Percentiles rank a stretch among this genome's conserved stretches.
phyloP scores from a whole-genome alignment of 2,329 filamentous ascomycete genomes.

The Trichoderma semiorbis region DNA sequence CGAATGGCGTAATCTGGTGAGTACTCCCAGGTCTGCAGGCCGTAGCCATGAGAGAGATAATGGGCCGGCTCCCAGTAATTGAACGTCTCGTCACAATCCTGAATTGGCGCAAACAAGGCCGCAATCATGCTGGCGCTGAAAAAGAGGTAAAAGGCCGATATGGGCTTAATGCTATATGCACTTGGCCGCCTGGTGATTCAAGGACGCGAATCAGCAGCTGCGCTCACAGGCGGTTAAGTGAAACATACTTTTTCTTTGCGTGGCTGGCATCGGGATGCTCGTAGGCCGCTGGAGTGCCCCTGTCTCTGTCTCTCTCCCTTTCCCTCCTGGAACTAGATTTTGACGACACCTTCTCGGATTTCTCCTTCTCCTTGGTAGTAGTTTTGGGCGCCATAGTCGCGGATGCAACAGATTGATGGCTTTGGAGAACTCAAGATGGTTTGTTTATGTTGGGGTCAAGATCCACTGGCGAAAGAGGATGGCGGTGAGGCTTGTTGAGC shows the following conservation, averaged over 20 bases:
- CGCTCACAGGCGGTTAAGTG: not conserved
- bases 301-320: not conserved
- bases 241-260: slow-evolving; percentile 49
- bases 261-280: slow-evolving; percentile 49
- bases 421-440: slow-evolving; percentile 20
- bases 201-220: slow-evolving; percentile 4
- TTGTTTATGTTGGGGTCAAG: slow-evolving; percentile 22
- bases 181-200: slow-evolving; percentile 41
- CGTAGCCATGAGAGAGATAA: slow-evolving; percentile 88
- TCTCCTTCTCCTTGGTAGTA: slow-evolving; percentile 6
- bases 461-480: slow-evolving; percentile 9
- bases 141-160: slow-evolving; percentile 77
- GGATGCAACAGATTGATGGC: slow-evolving; percentile 15
- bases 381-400: slow-evolving; percentile 40
- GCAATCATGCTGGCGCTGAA: slow-evolving; percentile 70
- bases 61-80: slow-evolving; percentile 99
- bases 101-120: slow-evolving; percentile 82
- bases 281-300: slow-evolving; percentile 31
- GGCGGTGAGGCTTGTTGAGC: slow-evolving; percentile 18
- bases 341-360: not conserved
- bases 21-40: slow-evolving; percentile 98
- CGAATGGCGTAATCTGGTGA: slow-evolving; percentile 91
- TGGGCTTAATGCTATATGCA: slow-evolving; percentile 64
- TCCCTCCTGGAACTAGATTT: slow-evolving; percentile 21
- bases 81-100: slow-evolving; percentile 98